Evolutionary conservation across 495 filamentous ascomycete species (phyloP).

Genomic region (Viridothelium virens): DNA sequence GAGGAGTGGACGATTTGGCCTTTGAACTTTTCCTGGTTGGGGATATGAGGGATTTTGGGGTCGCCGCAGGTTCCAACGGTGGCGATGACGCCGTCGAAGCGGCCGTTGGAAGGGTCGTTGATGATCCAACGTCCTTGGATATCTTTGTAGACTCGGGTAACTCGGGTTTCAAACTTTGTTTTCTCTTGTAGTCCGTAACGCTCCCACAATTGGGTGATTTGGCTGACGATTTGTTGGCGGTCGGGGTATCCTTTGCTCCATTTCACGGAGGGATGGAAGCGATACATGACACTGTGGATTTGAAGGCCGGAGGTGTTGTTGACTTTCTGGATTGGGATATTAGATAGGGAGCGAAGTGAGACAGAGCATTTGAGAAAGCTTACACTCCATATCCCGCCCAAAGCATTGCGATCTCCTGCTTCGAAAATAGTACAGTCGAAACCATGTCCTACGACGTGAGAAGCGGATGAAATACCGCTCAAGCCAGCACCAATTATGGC

Average conservation of each 20-base stretch:
- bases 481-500: slow-evolving; percentile 79
- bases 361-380: slow-evolving; percentile 25
- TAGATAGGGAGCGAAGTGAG: neutral
- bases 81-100: slow-evolving; percentile 70
- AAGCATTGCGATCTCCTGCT: slow-evolving; percentile 48
- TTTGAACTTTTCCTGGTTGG: slow-evolving; percentile 57
- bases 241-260: slow-evolving; percentile 70
- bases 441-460: slow-evolving; percentile 80
- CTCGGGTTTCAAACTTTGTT: slow-evolving; percentile 62
- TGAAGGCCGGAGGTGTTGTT: slow-evolving; percentile 78
- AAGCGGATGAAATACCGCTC: slow-evolving; percentile 73
- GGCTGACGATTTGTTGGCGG: slow-evolving; percentile 60
- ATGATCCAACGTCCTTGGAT: slow-evolving; percentile 69
- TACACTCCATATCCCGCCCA: slow-evolving; percentile 84
- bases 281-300: slow-evolving; percentile 80
- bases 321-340: slow-evolving; percentile 47
- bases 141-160: slow-evolving; percentile 61
- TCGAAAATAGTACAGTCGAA: slow-evolving; percentile 79
- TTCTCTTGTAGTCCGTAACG: slow-evolving; percentile 61
- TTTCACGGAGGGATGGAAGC: slow-evolving; percentile 72
- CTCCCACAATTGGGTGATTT: slow-evolving; percentile 66
- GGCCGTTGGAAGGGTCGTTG: slow-evolving; percentile 59
- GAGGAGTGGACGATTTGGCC: slow-evolving; percentile 67
- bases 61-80: slow-evolving; percentile 74
- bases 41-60: slow-evolving; percentile 60